Evolutionary conservation across 805 yeast genomes (phyloP), one percentile per base, ranked within the genome.

Genomic region (Lipomyces yamadae): DNA sequence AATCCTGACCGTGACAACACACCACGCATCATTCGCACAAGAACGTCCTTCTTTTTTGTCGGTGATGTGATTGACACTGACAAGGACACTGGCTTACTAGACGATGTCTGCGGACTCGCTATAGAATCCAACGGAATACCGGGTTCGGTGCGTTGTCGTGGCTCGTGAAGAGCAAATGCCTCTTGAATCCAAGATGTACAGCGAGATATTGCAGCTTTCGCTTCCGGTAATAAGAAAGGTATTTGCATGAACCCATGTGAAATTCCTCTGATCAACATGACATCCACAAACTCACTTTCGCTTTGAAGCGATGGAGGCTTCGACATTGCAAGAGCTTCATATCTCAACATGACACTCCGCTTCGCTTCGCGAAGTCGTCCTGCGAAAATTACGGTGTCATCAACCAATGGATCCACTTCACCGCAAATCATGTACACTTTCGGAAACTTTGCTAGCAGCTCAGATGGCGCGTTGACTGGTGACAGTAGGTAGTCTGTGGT

Each of bases 361-460:
- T 69, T 73, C 1, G 77, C 76, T 52, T 75, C 72, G 10, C 76
- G 63, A 33, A 74, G 59, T 45, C 75, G 66, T 29, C 76, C 74
- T 2, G 75, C 75, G 57, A 74, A 75, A 13, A 75, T 53, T n/a
- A 74, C 73, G 4, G 77, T 71, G 55, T 75, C 77, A 55, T 74
- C 77, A 29, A 75, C 77, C 37, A 74, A 59, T 4, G 77, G 77
- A 70, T 74, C 77, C 15, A 74, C 77, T 56, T 74, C 77, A 18
- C 77, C 77, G 52, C 76, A 72, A 29, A 75, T 61, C 65, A 74
- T 67, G 64, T 75, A 74, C 37, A 73, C 74, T 56, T 74, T 72
- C 18, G 77, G 77, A 60, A 74, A 74, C 66, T 67, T 60, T 3
- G 72, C 74, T 18, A 74, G 64, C 29, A 74, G 61, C 56, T 70